These are phyloP conservation scores for Metschnikowia anglica DNA, from an alignment of 805 yeast genomes.

Conservation along the genomic window DNA sequence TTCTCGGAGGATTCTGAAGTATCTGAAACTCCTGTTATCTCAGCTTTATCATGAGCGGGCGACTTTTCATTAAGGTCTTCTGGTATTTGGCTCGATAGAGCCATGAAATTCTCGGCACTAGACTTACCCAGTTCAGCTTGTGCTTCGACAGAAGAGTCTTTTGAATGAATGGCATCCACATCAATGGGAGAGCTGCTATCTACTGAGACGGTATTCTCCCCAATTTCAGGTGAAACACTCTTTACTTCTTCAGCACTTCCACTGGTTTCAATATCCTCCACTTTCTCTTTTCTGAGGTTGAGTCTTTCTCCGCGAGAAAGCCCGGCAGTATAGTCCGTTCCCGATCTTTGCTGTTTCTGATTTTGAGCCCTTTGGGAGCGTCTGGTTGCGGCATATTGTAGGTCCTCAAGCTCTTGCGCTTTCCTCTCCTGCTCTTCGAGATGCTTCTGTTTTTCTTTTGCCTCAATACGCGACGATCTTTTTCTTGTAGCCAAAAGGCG, in stretches of 20 bases:
- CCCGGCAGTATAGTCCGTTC: constrained; percentile 27
- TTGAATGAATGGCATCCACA: background rate
- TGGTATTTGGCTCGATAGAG: background rate
- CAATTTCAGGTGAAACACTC: background rate
- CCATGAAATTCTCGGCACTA: background rate
- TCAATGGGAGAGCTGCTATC: constrained; percentile 1
- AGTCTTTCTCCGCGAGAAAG: constrained; percentile 36
- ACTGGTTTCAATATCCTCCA: constrained; percentile 1
- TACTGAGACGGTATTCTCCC: background rate
- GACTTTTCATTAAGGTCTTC: background rate
- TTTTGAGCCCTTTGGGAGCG: constrained; percentile 40
- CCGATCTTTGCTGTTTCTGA: constrained; percentile 28
- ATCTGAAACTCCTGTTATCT: background rate
- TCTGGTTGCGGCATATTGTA: constrained; percentile 42
- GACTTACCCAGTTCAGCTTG: background rate
- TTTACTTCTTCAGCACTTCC: background rate
- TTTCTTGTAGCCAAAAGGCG: constrained; percentile 66
- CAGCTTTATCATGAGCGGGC: background rate
- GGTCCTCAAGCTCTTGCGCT: constrained; percentile 46
- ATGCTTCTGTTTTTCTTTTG: constrained; percentile 49
- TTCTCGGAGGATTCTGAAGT: background rate
- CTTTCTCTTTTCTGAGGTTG: constrained; percentile 30
- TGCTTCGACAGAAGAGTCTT: background rate
- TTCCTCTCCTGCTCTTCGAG: constrained; percentile 54
- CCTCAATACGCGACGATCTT: constrained; percentile 71